These are phyloP conservation scores for Ceratobasidium sp. DNA, from an alignment of 1,284 basidiomycete species.

Conservation along the genomic window DNA sequence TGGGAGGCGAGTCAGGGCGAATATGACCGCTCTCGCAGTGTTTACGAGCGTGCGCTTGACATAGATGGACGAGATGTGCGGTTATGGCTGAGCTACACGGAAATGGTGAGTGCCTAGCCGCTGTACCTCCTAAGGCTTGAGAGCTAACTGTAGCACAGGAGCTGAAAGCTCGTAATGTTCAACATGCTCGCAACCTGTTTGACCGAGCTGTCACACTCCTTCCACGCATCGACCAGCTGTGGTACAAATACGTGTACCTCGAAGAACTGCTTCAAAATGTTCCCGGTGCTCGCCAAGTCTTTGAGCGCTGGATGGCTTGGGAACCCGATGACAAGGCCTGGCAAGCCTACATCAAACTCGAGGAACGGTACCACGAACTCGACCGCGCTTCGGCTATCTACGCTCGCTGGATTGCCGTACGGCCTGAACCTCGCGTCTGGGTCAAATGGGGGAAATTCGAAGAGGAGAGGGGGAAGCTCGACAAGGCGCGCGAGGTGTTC, in stretches of 20 bases:
- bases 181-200: constrained; percentile 96
- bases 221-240: constrained; percentile 92
- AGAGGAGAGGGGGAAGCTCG: constrained; percentile 86
- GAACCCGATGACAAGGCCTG: constrained; percentile 99
- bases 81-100: constrained; percentile 96
- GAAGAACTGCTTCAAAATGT: constrained; percentile 98
- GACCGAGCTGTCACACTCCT: constrained; percentile 96
- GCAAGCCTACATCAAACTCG: constrained; percentile 98
- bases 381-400: constrained; percentile 94
- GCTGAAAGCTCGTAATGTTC: constrained; percentile 95
- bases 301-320: constrained; percentile 99
- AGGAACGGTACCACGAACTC: constrained; percentile 90
- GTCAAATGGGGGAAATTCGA: constrained; percentile 98
- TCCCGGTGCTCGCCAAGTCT: constrained; percentile 94
- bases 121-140: not conserved
- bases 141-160: constrained; percentile 60
- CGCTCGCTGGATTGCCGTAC: constrained; percentile 92
- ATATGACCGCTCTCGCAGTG: constrained; percentile 90
- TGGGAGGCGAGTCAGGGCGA: constrained; percentile 97
- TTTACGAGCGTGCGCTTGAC: constrained; percentile 97
- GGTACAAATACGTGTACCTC: constrained; percentile 99
- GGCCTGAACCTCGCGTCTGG: constrained; percentile 96
- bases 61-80: constrained; percentile 90
- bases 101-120: constrained; percentile 66
- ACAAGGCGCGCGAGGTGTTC: constrained; percentile 96